These are phyloP conservation scores for Podospora appendiculata DNA, from an alignment of 495 filamentous ascomycete genomes.

Conservation along the genomic window DNA sequence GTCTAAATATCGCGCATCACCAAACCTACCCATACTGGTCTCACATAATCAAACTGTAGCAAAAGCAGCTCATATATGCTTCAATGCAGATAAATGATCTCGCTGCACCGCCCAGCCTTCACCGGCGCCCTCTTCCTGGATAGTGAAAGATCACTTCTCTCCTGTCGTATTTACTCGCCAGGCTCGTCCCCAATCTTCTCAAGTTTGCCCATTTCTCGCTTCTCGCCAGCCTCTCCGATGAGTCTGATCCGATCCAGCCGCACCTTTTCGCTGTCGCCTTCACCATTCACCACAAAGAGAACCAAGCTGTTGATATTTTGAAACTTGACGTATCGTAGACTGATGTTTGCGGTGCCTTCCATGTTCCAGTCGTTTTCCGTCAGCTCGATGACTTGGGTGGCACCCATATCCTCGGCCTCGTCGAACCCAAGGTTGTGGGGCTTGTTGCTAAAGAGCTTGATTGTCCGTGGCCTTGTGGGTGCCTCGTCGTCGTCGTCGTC, in stretches of 20 bases:
- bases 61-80: constrained; percentile 7
- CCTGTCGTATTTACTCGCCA: constrained; percentile 40
- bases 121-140: not conserved
- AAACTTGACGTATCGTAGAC: constrained; percentile 92
- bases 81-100: constrained; percentile 13
- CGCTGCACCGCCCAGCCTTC: constrained; percentile 1
- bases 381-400: constrained; percentile 71
- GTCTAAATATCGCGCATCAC: not conserved
- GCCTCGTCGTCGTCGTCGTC: constrained; percentile 51
- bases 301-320: constrained; percentile 84
- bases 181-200: constrained; percentile 86
- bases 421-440: constrained; percentile 89
- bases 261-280: constrained; percentile 63
- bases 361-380: constrained; percentile 77
- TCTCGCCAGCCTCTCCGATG: constrained; percentile 88
- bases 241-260: constrained; percentile 78
- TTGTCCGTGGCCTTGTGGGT: constrained; percentile 77
- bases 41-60: not conserved
- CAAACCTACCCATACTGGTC: constrained; percentile 4
- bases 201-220: constrained; percentile 85
- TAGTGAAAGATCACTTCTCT: not conserved
- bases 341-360: constrained; percentile 76
- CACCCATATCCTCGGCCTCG: constrained; percentile 76
- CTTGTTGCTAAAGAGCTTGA: constrained; percentile 80
- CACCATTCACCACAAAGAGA: constrained; percentile 83